A percentile compares a stretch with the other conserved stretches of the same genome.
phyloP scores from a whole-genome alignment of 2,329 filamentous ascomycete species.

The Phaeosphaeria sp. region DNA sequence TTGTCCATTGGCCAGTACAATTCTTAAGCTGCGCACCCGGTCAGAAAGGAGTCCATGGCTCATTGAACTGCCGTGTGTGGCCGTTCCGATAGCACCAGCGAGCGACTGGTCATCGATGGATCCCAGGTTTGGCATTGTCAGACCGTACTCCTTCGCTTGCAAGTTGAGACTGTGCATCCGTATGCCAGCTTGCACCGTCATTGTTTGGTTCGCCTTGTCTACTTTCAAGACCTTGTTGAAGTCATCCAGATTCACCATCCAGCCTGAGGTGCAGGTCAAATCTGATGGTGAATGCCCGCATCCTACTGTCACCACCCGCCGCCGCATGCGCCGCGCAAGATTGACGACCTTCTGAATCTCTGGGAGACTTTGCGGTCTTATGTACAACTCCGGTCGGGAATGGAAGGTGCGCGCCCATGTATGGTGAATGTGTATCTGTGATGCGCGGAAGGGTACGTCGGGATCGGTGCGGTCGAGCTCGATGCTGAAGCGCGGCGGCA shows the following conservation, averaged over 20 bases:
- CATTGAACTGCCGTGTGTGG: conserved; percentile 89
- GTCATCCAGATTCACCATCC: conserved; percentile 92
- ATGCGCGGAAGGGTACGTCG: conserved; percentile 77
- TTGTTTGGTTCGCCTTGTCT: conserved; percentile 68
- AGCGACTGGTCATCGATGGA: conserved; percentile 96
- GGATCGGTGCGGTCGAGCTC: conserved; percentile 67
- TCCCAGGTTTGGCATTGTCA: conserved; percentile 90
- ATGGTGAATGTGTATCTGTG: conserved; percentile 75
- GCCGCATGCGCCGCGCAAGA: conserved; percentile 80
- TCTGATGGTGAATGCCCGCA: conserved; percentile 92
- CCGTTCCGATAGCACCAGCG: conserved; percentile 89
- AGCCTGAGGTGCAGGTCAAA: conserved; percentile 89
- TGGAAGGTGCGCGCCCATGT: conserved; percentile 97
- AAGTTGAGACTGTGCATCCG: conserved; percentile 76
- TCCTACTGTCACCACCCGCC: conserved; percentile 84
- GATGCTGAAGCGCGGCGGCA: conserved; percentile 52
- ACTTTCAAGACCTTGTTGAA: conserved; percentile 76
- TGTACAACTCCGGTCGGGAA: conserved; percentile 87
- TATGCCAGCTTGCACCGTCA: conserved; percentile 88
- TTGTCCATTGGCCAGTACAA: conserved; percentile 82
- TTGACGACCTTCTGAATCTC: conserved; percentile 86
- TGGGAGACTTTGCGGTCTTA: conserved; percentile 77
- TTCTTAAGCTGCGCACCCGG: conserved; percentile 73
- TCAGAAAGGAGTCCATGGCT: conserved; percentile 85
- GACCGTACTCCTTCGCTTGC: conserved; percentile 74